Evolutionary conservation across 352 stramenopile species (phyloP).

Genomic region (Phytophthora boehmeriae): DNA sequence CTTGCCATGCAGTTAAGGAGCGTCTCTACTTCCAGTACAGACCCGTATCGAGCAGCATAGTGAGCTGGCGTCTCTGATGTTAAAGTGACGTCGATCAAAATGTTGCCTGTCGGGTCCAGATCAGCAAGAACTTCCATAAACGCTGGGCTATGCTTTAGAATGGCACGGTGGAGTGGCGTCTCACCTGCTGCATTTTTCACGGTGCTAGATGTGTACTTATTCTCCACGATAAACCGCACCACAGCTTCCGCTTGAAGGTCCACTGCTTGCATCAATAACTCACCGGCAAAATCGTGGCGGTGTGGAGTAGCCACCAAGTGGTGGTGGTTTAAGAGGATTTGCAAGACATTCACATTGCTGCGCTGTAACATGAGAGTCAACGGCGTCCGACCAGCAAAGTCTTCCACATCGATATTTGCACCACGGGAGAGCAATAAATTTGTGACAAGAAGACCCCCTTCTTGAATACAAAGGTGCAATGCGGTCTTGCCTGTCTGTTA

Average conservation of each 20-base stretch:
- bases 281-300: slow-evolving; percentile 8
- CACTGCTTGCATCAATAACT: slow-evolving; percentile 7
- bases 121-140: slow-evolving; percentile 16
- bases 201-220: slow-evolving; percentile 11
- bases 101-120: slow-evolving; percentile 9
- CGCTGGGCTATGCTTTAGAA: slow-evolving; percentile 1
- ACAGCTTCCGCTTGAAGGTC: slow-evolving; percentile 8
- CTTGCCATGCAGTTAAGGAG: slow-evolving; percentile 10
- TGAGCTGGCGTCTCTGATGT: slow-evolving; percentile 11
- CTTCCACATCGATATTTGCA: slow-evolving; percentile 3
- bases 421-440: slow-evolving; percentile 9
- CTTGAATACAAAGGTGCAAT: slow-evolving; percentile 22
- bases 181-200: slow-evolving; percentile 10
- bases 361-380: slow-evolving; percentile 2
- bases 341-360: slow-evolving; percentile 5
- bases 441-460: slow-evolving; percentile 6
- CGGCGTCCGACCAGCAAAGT: not conserved
- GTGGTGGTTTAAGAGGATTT: slow-evolving; percentile 23
- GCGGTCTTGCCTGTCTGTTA: slow-evolving; percentile 19
- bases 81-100: not conserved
- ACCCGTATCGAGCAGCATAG: slow-evolving; percentile 16
- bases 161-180: slow-evolving; percentile 23
- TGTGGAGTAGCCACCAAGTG: slow-evolving; percentile 7
- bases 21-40: slow-evolving; percentile 5
- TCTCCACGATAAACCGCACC: slow-evolving; percentile 23